Evolutionary conservation across 2,329 filamentous ascomycete species (phyloP), one percentile per base, ranked within the genome.

Genomic region (Penicillium sp.): DNA sequence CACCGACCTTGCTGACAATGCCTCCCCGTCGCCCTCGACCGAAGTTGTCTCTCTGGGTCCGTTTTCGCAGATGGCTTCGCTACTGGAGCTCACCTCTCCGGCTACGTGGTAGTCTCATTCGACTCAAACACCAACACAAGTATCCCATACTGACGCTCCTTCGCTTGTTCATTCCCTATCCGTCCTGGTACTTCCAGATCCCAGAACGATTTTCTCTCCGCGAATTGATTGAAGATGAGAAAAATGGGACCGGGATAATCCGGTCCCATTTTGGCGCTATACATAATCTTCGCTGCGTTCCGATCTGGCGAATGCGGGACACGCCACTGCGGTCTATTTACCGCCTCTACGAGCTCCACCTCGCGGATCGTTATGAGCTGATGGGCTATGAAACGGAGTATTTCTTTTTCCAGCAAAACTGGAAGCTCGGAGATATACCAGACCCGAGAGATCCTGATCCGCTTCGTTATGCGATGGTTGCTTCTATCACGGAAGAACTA

Each of bases 261-360:
- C 7, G 6, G 13, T 35, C 50, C 1, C 50, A 45, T 25, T 45
- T 53, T 15, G 53, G 55, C 4, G 56, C 63, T n/a, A 63, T 70
- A 40, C 64, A 64, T 41, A 66, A 71, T 35, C 59, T 72, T 17
- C 63, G 62, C 25, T 59, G 56, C 12, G 65, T 71, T 43, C 65
- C 68, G 1, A 56, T 71, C 35, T 73, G 65, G 64, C 65, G 65
- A 17, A 54, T 62, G 45, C 62, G 69, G 6, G 69, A 72, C 47
- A 72, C 65, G 5, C 69, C 69, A 3, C 58, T 71, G 4, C 69
- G 69, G 29, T 66, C 67, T 17, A 50, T 70, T 6, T 72, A 72
- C 50, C 68, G 69, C 6, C 60, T 73, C 41, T 70, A 71, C 47
- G 69, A 72, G 40, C 54, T 62, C 12, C 52, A 62, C 21, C 50